Base-by-base conservation (phyloP, 768 basidiomycete genomes). In the Trametes punicea region DNA sequence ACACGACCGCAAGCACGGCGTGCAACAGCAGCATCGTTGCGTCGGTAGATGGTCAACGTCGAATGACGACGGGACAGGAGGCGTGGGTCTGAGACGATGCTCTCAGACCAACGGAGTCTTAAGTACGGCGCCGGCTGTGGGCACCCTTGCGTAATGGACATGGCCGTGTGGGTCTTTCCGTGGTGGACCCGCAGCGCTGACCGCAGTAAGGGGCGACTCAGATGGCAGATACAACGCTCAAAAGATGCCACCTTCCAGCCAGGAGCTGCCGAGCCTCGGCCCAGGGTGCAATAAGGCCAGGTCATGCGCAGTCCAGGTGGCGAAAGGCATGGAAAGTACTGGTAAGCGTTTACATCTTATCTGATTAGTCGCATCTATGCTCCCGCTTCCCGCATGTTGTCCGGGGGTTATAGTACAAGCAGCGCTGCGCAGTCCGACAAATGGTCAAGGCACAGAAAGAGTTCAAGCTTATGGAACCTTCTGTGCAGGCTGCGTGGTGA, bases 1-100 rank as follows among this genome's bases (percentile, higher is more conserved):
- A 59, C 51, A 59, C 55, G 31, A 56, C 57, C 46, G 62, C 65
- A 48, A 61, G 60, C 44, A 62, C 38, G 59, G 62, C 56, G 61
- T 57, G 59, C 49, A 55, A 46, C 36, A 64, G 55, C 59, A 64
- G 57, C 47, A 56, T 65, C 33, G 48, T 34, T 52, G 27, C n/a
- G n/a, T n/a, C n/a, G n/a, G n/a, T n/a, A n/a, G n/a, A 27, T 30
- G 59, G 40, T 26, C 21, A 10, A n/a, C 7, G 34, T 36, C 15
- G 34, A 36, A 36, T n/a, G 15, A 41, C 25, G 20, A 48, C 25
- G 20, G 33, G 40, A 49, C 36, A 39, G 21, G 33, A 38, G 38
- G 26, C 30, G 10, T 18, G 39, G 30, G 16, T 30, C 5, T 18
- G 1, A 20, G 20, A 13, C 8, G 11, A 25, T 25, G 10, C 42